These are phyloP conservation scores for Calocera viscosa DNA, from an alignment of 768 basidiomycete species.

Conservation along the genomic window DNA sequence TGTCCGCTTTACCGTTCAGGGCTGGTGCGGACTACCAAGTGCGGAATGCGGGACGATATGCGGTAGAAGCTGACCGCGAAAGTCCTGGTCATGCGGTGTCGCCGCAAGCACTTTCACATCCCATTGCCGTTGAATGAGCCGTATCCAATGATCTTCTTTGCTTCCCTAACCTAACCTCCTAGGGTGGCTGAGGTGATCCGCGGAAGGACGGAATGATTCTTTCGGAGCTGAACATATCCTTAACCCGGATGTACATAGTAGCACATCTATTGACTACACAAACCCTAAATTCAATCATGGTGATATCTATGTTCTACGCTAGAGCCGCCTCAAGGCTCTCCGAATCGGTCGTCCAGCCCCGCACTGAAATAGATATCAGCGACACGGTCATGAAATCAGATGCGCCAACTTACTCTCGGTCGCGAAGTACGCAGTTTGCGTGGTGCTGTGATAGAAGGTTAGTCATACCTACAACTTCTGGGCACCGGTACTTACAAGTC, in stretches of 20 bases:
- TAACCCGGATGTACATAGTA: neutral
- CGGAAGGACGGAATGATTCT: no score
- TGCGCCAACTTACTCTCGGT: neutral
- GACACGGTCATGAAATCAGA: neutral
- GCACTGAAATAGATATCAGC: neutral
- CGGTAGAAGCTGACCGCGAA: no score
- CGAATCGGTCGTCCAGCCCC: slow-evolving; percentile 1
- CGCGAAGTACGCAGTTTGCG: neutral
- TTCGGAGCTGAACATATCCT: no score
- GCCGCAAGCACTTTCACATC: no score
- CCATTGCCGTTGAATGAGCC: no score
- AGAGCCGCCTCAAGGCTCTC: neutral
- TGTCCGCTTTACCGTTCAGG: no score
- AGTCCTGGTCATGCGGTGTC: no score
- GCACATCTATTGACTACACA: neutral
- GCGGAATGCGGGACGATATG: no score
- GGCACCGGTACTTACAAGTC: neutral
- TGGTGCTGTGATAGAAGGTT: neutral
- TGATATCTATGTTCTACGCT: neutral
- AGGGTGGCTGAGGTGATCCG: no score
- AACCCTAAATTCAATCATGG: neutral
- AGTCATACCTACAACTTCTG: neutral
- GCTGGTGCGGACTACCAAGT: no score
- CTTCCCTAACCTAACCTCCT: no score
- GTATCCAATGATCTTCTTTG: no score